A percentile compares a stretch with the other conserved stretches of the same genome.
These are phyloP conservation scores for Collariella sp. DNA, from an alignment of 495 filamentous ascomycete species.

Conservation along the genomic window DNA sequence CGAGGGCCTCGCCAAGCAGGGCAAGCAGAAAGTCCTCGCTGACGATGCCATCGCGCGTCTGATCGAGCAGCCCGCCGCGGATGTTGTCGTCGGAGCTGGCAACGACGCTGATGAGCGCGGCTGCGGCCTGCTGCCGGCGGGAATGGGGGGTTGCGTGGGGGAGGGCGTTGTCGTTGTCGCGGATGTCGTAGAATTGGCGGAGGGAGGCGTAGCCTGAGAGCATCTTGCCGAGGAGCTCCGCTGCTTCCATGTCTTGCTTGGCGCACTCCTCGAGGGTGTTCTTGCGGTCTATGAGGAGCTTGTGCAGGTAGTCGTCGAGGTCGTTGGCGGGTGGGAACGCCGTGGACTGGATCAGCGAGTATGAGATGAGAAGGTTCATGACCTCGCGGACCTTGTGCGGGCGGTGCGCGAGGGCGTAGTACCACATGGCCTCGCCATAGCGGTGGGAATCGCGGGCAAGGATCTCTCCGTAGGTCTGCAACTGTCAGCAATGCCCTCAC, in stretches of 20 bases:
- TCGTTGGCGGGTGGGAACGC: conserved; percentile 60
- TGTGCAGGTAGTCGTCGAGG: conserved; percentile 58
- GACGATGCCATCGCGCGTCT: conserved; percentile 65
- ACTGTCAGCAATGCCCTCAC: conserved; percentile 15
- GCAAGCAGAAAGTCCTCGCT: conserved; percentile 78
- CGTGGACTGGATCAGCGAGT: conserved; percentile 73
- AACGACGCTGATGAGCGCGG: conserved; percentile 68
- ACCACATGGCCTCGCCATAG: conserved; percentile 75
- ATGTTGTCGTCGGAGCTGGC: conserved; percentile 80
- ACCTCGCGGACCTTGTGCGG: conserved; percentile 69
- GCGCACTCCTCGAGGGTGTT: conserved; percentile 56
- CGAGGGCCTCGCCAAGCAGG: conserved; percentile 71
- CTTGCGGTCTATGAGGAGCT: conserved; percentile 58
- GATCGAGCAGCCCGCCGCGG: conserved; percentile 77
- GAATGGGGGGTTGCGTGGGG: conserved; percentile 34
- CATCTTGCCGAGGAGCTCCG: conserved; percentile 66
- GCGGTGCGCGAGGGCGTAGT: conserved; percentile 73
- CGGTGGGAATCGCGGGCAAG: conserved; percentile 56
- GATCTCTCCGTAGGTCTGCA: conserved; percentile 68
- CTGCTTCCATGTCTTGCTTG: conserved; percentile 62
- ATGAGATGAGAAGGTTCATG: conserved; percentile 75
- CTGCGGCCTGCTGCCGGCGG: conserved; percentile 57
- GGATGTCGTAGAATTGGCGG: conserved; percentile 76
- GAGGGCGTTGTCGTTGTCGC: conserved; percentile 45
- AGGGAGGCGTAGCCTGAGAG: conserved; percentile 87